phyloP scores from a whole-genome alignment of 176 grass and related monocot genomes.

The Cenchrus fungigraminus region DNA sequence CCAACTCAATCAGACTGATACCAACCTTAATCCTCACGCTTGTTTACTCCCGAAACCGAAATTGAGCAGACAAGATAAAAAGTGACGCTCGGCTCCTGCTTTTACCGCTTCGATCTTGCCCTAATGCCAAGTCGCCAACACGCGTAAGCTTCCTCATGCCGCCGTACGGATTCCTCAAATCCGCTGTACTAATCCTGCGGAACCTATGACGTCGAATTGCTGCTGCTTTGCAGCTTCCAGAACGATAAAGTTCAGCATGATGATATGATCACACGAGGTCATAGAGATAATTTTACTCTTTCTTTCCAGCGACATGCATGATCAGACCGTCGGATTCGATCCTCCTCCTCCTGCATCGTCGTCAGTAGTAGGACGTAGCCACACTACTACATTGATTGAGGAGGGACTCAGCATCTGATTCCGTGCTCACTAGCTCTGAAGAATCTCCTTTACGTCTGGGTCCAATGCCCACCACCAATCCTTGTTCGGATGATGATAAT shows the following conservation, averaged over 20 bases:
- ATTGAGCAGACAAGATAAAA: background rate
- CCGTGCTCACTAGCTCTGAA: slow-evolving; percentile 46
- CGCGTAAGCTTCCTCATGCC: background rate
- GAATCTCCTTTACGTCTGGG: slow-evolving; percentile 54
- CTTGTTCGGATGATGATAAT: slow-evolving; percentile 6
- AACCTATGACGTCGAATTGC: slow-evolving; percentile 9
- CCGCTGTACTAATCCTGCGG: background rate
- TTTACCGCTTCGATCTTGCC: background rate
- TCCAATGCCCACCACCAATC: slow-evolving; percentile 24
- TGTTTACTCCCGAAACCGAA: background rate
- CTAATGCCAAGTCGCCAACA: background rate
- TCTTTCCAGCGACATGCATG: background rate
- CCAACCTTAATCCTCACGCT: slow-evolving; percentile 40
- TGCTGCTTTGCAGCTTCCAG: slow-evolving; percentile 31
- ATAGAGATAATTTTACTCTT: background rate
- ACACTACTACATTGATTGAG: background rate
- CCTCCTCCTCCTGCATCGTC: background rate
- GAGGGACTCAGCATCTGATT: slow-evolving; percentile 51
- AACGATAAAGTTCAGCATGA: slow-evolving; percentile 11
- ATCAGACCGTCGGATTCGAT: background rate
- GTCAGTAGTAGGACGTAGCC: background rate
- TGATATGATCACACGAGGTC: background rate
- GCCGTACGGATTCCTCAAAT: slow-evolving; percentile 23
- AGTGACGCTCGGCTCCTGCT: background rate
- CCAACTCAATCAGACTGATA: background rate